A percentile compares a stretch with the other conserved stretches of the same genome.
phyloP scores from a whole-genome alignment of 257 asterid genomes.

The Solanum habrochaites region DNA sequence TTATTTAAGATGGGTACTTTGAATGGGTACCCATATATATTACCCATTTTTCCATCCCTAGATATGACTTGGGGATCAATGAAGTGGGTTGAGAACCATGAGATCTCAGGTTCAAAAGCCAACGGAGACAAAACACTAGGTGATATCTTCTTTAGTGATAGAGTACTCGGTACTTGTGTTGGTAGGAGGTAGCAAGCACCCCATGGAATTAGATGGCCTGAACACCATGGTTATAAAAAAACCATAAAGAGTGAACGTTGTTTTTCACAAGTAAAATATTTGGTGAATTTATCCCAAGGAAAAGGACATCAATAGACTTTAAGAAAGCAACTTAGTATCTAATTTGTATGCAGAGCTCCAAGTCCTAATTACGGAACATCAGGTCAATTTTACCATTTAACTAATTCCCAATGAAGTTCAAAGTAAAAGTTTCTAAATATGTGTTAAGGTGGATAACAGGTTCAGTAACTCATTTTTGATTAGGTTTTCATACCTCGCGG shows the following conservation, averaged over 20 bases:
- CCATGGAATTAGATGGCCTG: not conserved
- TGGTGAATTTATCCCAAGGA: not conserved
- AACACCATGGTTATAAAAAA: not conserved
- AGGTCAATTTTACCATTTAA: not conserved
- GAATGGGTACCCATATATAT: no score
- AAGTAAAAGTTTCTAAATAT: not conserved
- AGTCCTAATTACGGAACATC: not conserved
- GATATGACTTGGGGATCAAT: not conserved
- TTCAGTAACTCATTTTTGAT: not conserved
- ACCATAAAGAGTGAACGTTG: not conserved
- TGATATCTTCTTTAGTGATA: not conserved
- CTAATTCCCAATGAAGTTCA: not conserved
- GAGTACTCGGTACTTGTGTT: not conserved
- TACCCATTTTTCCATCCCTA: no score
- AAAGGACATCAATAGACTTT: not conserved
- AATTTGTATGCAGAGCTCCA: not conserved
- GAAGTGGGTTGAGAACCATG: not conserved
- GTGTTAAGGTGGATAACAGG: not conserved
- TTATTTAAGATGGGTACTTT: no score
- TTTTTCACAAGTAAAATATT: not conserved
- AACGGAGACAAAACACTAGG: not conserved
- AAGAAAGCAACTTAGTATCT: not conserved
- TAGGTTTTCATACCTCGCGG: not conserved
- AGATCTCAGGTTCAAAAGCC: not conserved
- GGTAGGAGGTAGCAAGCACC: not conserved